Base-by-base conservation (phyloP, 768 basidiomycete genomes). In the Rhizopogon rudus region DNA sequence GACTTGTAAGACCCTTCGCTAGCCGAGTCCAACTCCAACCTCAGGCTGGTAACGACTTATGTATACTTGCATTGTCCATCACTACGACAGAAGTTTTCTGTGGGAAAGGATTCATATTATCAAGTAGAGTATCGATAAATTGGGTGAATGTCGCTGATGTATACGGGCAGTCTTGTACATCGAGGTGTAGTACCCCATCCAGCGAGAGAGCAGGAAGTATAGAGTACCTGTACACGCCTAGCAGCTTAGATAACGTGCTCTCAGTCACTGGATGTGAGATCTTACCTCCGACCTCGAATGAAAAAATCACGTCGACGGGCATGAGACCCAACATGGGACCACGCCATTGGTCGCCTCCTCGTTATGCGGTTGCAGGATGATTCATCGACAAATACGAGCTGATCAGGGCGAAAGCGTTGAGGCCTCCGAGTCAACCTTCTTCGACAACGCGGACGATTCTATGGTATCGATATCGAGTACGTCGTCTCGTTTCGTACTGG, bases 141-240 rank as follows among this genome's bases (percentile, higher is more conserved):
- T 51, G 14, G 6, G 31, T 33, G 51, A 71, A 71, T 14, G 33
- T 44, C 0, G 16, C 57, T 1, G 44, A 54, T 8, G 41, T 67
- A 48, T 51, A 71, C 33, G 68, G 58, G 6, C 57, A 28, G 14
- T 63, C 56, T 8, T 57, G 37, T 20, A 71, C 57, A 33, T 65
- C 59, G 6, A 65, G 54, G 51, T 60, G 58, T 5, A 71, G 57
- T 1, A 67, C 44, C 6, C 70, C 67, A 42, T 62, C 61, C 3
- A 67, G 51, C 2, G 65, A 67, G 25, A 71, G 29, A 2, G 63
- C 69, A 17, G 70, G 69, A n/a, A 71, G 61, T 12, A 71, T 57
- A 3, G 70, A 71, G 49, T 64, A 71, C n/a, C 69, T 69, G 20
- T 46, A 37, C 49, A 41, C 31, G 9, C 6, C 9, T 7, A 8